phyloP scores from a whole-genome alignment of 176 grass and related monocot genomes.

The Ensete glaucum region DNA sequence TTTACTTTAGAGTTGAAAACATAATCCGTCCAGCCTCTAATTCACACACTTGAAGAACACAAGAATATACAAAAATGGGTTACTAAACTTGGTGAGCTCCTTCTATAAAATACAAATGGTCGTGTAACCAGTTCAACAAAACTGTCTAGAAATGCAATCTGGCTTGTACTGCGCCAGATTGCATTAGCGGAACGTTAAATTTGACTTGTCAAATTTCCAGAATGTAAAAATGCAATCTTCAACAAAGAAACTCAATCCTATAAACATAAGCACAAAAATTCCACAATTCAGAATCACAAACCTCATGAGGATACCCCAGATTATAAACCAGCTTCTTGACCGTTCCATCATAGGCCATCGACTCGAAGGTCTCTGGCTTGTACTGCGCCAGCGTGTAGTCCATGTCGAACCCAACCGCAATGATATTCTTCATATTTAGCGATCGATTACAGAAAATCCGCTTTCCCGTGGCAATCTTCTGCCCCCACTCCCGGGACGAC shows the following conservation, averaged over 20 bases:
- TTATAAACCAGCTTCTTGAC: constrained; percentile 84
- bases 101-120: too few species aligned
- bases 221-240: neutral
- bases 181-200: neutral
- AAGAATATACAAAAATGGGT: too few species aligned
- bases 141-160: neutral
- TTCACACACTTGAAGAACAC: too few species aligned
- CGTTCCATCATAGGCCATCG: constrained; percentile 83
- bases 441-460: constrained; percentile 93
- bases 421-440: constrained; percentile 97
- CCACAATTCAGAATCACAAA: constrained; percentile 22
- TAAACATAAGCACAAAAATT: neutral
- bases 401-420: constrained; percentile 96
- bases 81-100: too few species aligned
- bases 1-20: too few species aligned
- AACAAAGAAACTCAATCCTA: neutral
- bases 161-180: too few species aligned
- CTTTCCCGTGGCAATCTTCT: constrained; percentile 66
- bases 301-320: constrained; percentile 76
- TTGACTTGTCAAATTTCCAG: neutral
- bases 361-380: constrained; percentile 87
- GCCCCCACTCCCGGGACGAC: constrained; percentile 37
- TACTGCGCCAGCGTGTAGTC: constrained; percentile 98
- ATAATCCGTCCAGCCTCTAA: too few species aligned
- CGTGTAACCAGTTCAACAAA: too few species aligned